Conservation (phyloP, 2,329 filamentous ascomycete species). For the Chalaropsis thielavioides region DNA sequence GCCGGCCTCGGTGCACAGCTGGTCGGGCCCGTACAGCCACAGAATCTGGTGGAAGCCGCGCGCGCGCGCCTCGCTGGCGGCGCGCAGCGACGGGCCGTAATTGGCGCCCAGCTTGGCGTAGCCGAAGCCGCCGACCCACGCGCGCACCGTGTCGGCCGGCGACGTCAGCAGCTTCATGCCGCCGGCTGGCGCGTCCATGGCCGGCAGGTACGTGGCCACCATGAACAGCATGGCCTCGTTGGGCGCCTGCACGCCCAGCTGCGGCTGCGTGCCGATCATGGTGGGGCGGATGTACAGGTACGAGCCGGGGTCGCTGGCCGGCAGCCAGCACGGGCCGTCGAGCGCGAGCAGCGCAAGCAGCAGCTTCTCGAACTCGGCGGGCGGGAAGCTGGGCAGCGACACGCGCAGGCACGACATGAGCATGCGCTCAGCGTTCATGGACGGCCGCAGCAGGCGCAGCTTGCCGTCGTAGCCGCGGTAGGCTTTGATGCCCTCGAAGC, state of each 20-base stretch:
- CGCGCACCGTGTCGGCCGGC: conserved; percentile 68
- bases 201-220: conserved; percentile 50
- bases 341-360: conserved; percentile 55
- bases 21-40: conserved; percentile 75
- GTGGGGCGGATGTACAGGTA: conserved; percentile 81
- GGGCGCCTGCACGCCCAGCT: conserved; percentile 68
- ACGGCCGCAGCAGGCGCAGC: conserved; percentile 63
- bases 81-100: conserved; percentile 72
- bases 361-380: conserved; percentile 57
- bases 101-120: conserved; percentile 89
- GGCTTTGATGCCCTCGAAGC: conserved; percentile 73
- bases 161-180: conserved; percentile 66
- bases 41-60: conserved; percentile 77
- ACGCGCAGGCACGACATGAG: conserved; percentile 48
- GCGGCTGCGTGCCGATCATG: conserved; percentile 67
- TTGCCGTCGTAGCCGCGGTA: conserved; percentile 66
- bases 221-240: conserved; percentile 80
- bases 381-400: conserved; percentile 59
- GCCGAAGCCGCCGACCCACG: conserved; percentile 87
- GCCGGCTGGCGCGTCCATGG: conserved; percentile 35
- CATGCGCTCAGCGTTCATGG: conserved; percentile 55
- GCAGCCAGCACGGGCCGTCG: conserved; percentile 68
- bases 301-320: conserved; percentile 47
- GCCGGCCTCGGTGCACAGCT: conserved; percentile 76
- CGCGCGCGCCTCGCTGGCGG: conserved; percentile 57